A percentile compares a stretch with the other conserved stretches of the same genome.
Evolutionary conservation across 1,284 basidiomycete genomes (phyloP).

Genomic region (Fomitiporia mediterranea): DNA sequence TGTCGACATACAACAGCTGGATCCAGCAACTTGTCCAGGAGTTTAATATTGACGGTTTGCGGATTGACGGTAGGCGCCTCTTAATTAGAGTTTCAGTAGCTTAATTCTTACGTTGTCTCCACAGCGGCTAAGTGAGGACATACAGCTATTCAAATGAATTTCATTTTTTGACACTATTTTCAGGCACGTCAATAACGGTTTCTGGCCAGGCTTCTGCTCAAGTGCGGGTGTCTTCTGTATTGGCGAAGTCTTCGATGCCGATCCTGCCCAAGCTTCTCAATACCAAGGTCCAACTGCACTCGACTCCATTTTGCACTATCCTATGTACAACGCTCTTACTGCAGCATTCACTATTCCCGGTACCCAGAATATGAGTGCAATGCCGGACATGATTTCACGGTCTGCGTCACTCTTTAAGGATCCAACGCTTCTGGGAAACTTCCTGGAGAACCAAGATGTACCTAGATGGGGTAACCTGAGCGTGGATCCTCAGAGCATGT

Average conservation of each 20-base stretch:
- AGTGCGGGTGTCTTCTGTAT: slow-evolving; percentile 79
- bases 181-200: slow-evolving; percentile 60
- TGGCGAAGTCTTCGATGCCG: slow-evolving; percentile 68
- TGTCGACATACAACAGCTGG: slow-evolving; percentile 55
- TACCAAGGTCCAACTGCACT: slow-evolving; percentile 49
- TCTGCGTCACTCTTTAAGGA: slow-evolving; percentile 49
- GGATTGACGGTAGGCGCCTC: slow-evolving; percentile 59
- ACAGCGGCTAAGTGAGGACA: slow-evolving; percentile 55
- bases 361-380: slow-evolving; percentile 53
- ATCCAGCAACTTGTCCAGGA: slow-evolving; percentile 55
- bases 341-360: slow-evolving; percentile 61
- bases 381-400: slow-evolving; percentile 49
- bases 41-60: slow-evolving; percentile 65
- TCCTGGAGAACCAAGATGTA: slow-evolving; percentile 81
- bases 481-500: slow-evolving; percentile 57
- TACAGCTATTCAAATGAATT: not conserved
- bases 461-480: slow-evolving; percentile 67
- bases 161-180: slow-evolving; percentile 1
- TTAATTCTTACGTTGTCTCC: not conserved
- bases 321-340: slow-evolving; percentile 62
- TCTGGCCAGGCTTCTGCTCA: slow-evolving; percentile 67
- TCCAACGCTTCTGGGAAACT: slow-evolving; percentile 59
- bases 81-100: not conserved
- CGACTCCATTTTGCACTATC: slow-evolving; percentile 68
- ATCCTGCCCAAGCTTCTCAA: slow-evolving; percentile 39